Evolutionary conservation across 495 filamentous ascomycete species (phyloP).

Genomic region (Pyrenopolyporus hunteri): DNA sequence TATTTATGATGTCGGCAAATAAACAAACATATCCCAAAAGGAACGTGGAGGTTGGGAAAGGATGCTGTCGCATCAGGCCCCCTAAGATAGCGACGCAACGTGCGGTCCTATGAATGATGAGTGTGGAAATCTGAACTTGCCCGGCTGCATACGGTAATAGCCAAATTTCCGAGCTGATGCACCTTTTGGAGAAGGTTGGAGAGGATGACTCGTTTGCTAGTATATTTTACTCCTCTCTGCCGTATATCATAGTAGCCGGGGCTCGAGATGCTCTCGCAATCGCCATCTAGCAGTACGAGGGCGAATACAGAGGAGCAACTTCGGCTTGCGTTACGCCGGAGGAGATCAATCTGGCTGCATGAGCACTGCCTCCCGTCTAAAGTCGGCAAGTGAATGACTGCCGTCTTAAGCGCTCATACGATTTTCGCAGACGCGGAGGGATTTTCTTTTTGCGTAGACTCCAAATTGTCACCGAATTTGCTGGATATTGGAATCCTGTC

Average conservation of each 20-base stretch:
- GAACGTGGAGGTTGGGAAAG: constrained; percentile 2
- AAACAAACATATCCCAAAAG: neutral
- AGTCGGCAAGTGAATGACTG: constrained; percentile 22
- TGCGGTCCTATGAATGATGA: constrained; percentile 29
- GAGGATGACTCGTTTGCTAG: neutral
- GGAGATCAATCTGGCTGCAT: constrained; percentile 19
- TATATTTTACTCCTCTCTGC: constrained; percentile 18
- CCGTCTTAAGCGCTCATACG: constrained; percentile 7
- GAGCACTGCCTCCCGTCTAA: constrained; percentile 28
- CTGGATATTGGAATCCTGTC: neutral
- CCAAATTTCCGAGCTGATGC: constrained; percentile 36
- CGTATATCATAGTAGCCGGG: constrained; percentile 31
- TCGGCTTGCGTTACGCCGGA: constrained; percentile 25
- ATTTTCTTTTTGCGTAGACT: constrained; percentile 25
- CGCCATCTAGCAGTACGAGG: constrained; percentile 19
- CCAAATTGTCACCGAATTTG: constrained; percentile 2
- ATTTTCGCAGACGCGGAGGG: constrained; percentile 13
- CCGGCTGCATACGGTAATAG: constrained; percentile 31
- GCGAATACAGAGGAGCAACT: constrained; percentile 21
- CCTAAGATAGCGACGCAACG: constrained; percentile 16
- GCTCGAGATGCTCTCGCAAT: constrained; percentile 12
- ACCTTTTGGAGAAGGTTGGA: constrained; percentile 35
- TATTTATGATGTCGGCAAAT: constrained; percentile 12
- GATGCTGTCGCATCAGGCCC: neutral
- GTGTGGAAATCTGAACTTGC: constrained; percentile 15